These are phyloP conservation scores for Antitrichia curtipendula DNA, from an alignment of 225 moss, liverwort and hornwort genomes.

Conservation along the genomic window DNA sequence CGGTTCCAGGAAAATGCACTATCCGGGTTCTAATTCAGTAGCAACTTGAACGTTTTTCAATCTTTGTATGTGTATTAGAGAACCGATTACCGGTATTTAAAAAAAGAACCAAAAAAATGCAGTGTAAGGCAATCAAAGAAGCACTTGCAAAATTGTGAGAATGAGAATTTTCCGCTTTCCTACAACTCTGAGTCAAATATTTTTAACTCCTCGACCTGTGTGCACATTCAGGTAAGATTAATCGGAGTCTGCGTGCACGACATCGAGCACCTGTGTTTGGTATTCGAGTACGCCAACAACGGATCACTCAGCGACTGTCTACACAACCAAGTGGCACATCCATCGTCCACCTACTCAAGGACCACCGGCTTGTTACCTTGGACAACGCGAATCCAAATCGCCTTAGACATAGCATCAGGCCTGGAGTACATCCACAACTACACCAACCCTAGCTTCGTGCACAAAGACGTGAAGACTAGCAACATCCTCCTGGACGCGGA, in stretches of 20 bases:
- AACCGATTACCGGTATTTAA: not conserved
- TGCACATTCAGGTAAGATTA: slow-evolving; percentile 17
- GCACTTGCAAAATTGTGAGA: not conserved
- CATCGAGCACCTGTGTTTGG: slow-evolving; percentile 32
- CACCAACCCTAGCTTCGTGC: not conserved
- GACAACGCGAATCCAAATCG: slow-evolving; percentile 41
- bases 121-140: not conserved
- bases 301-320: slow-evolving; percentile 59
- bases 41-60: not conserved
- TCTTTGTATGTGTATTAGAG: not conserved
- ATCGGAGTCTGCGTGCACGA: slow-evolving; percentile 33
- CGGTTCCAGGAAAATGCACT: not conserved
- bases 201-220: not conserved
- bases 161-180: not conserved
- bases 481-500: not conserved
- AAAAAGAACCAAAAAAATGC: not conserved
- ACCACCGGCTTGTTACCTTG: slow-evolving; percentile 36
- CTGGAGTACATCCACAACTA: slow-evolving; percentile 75
- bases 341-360: not conserved
- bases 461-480: not conserved
- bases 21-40: not conserved
- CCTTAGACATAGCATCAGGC: slow-evolving; percentile 50
- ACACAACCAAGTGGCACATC: slow-evolving; percentile 10
- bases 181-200: not conserved
- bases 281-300: slow-evolving; percentile 61